Conservation (phyloP, 192 early-diverging fungal genomes). For the Podila epigama region DNA sequence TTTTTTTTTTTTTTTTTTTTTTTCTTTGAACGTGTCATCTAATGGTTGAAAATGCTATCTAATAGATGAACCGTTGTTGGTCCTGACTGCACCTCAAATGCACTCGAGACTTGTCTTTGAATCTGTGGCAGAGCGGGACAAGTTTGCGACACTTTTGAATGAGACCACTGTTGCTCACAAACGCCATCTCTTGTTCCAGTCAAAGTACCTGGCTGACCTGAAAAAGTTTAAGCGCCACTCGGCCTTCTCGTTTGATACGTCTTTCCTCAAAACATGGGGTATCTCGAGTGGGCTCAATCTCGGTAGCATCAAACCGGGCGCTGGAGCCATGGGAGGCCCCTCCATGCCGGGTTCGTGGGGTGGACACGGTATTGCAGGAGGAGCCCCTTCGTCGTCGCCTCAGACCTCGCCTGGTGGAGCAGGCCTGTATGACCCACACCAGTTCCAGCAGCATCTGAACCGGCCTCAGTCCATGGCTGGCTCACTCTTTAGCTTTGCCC, state of each 20-base stretch:
- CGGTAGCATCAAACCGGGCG: constrained; percentile 18
- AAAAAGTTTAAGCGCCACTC: constrained; percentile 49
- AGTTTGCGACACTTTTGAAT: constrained; percentile 10
- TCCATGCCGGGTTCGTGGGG: background rate
- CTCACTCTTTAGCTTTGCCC: constrained; percentile 27
- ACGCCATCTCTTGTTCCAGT: constrained; percentile 42
- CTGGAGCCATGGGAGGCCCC: constrained; percentile 3
- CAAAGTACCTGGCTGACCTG: constrained; percentile 41
- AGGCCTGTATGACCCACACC: constrained; percentile 29
- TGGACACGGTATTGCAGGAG: background rate
- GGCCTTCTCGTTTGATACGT: constrained; percentile 43
- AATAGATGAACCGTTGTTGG: constrained; percentile 24
- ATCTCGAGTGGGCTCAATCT: constrained; percentile 34
- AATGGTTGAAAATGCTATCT: background rate
- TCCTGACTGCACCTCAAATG: constrained; percentile 19
- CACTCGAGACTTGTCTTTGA: constrained; percentile 13
- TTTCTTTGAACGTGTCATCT: background rate
- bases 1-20: background rate
- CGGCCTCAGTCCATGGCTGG: constrained; percentile 47
- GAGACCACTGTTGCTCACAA: constrained; percentile 33
- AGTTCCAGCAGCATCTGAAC: constrained; percentile 35
- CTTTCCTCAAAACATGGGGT: constrained; percentile 47
- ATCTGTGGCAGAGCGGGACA: constrained; percentile 13
- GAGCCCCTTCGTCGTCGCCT: constrained; percentile 12
- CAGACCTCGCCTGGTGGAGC: constrained; percentile 26